Percentiles rank a stretch among this genome's conserved stretches.
Conservation (phyloP, 2,329 filamentous ascomycete genomes). For the Teratosphaeria zuluensis region DNA sequence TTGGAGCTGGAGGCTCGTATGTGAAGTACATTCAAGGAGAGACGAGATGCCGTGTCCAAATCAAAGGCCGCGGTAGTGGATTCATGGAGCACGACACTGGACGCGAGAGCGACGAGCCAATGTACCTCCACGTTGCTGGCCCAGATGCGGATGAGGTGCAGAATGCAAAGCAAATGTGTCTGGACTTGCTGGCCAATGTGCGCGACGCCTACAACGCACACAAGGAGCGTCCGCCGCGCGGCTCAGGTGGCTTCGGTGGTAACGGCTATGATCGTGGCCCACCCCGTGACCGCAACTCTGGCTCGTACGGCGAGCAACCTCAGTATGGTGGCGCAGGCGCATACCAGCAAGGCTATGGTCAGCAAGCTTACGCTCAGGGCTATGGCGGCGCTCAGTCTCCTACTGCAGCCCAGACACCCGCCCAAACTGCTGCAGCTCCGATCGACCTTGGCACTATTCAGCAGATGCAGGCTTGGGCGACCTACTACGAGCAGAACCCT, state of each 20-base stretch:
- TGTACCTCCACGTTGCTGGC: conserved; percentile 92
- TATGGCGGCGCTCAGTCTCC: conserved; percentile 16
- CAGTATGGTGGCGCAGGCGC: conserved; percentile 30
- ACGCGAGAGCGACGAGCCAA: conserved; percentile 83
- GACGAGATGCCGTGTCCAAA: conserved; percentile 91
- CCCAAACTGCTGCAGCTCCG: conserved; percentile 5
- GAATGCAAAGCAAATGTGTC: conserved; percentile 77
- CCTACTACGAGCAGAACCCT: conserved; percentile 79
- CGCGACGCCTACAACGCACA: conserved; percentile 80
- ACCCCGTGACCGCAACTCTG: not conserved
- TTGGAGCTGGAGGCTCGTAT: conserved; percentile 86
- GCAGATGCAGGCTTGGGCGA: conserved; percentile 54
- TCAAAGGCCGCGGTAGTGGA: conserved; percentile 91
- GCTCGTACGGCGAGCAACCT: not conserved
- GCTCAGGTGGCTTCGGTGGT: conserved; percentile 27
- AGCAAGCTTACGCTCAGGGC: conserved; percentile 5
- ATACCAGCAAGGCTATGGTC: conserved; percentile 19
- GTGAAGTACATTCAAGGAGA: conserved; percentile 98
- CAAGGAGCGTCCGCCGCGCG: conserved; percentile 57
- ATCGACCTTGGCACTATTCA: conserved; percentile 6
- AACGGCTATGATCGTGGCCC: conserved; percentile 22
- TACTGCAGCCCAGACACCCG: conserved; percentile 20
- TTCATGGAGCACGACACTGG: conserved; percentile 87
- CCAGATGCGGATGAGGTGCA: conserved; percentile 81
- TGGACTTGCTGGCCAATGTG: conserved; percentile 79